Percentiles rank a stretch among this genome's conserved stretches.
These are phyloP conservation scores for Cantharellus cinnabarinus DNA, from an alignment of 768 basidiomycete species.

Conservation along the genomic window DNA sequence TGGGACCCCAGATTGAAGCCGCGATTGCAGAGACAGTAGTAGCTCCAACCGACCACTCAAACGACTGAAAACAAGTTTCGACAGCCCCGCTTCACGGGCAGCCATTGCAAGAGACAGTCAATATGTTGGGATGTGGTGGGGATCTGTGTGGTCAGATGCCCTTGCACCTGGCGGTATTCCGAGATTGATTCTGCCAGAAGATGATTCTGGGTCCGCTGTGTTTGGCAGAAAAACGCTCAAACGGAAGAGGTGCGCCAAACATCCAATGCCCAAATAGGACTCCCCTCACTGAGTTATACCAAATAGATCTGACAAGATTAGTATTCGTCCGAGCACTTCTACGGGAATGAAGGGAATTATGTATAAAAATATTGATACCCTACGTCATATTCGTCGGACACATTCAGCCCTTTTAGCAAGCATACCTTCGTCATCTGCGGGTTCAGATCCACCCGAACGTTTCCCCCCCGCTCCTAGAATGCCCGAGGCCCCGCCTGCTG, in stretches of 20 bases:
- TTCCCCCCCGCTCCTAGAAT: not conserved
- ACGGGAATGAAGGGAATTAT: constrained; percentile 34
- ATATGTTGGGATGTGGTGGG: constrained; percentile 44
- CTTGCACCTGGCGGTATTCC: constrained; percentile 14
- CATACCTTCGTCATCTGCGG: constrained; percentile 42
- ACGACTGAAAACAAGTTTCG: too few relatives aligned
- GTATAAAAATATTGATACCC: constrained; percentile 56
- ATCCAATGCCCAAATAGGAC: too few relatives aligned
- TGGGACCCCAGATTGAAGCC: too few relatives aligned
- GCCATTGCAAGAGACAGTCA: constrained; percentile 1
- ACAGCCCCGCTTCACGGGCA: not conserved
- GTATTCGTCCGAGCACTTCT: too few relatives aligned
- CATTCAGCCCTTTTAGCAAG: constrained; percentile 19
- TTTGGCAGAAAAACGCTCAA: not conserved
- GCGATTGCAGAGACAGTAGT: too few relatives aligned
- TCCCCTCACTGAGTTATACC: too few relatives aligned
- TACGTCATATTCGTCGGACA: constrained; percentile 50
- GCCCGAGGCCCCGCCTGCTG: not conserved
- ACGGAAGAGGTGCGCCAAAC: not conserved
- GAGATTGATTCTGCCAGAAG: not conserved
- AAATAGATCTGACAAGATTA: too few relatives aligned
- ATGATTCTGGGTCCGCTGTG: not conserved
- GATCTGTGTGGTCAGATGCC: constrained; percentile 38
- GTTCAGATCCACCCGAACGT: constrained; percentile 13
- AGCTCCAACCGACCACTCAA: too few relatives aligned